These are phyloP conservation scores for Orychophragmus violaceus DNA, from an alignment of 345 rosid species.

Conservation along the genomic window DNA sequence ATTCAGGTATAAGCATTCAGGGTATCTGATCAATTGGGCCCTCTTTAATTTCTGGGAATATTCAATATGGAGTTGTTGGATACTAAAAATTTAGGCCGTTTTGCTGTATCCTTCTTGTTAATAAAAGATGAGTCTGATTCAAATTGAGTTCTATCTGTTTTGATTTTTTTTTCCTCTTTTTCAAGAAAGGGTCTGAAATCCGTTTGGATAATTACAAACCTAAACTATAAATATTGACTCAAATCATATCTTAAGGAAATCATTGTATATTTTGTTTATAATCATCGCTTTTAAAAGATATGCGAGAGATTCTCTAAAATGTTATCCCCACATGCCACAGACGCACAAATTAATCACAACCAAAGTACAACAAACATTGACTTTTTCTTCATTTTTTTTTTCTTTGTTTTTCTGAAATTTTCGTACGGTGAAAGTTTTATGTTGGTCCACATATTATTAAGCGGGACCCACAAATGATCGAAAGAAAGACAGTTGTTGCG, in stretches of 20 bases:
- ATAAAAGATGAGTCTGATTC: not conserved
- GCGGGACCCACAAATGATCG: conserved; percentile 9
- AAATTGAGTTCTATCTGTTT: not conserved
- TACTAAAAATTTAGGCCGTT: not conserved
- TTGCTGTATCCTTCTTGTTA: not conserved
- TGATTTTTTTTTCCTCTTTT: no score
- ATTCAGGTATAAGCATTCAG: not conserved
- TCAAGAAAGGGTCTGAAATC: not conserved
- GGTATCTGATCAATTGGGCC: not conserved
- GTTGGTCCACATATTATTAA: not conserved
- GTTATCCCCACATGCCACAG: conserved; percentile 6
- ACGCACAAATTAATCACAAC: conserved; percentile 9
- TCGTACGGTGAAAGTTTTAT: conserved; percentile 4
- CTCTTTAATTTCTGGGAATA: not conserved
- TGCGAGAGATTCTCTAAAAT: not conserved
- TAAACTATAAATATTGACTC: no score
- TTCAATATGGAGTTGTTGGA: not conserved
- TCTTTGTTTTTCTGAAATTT: not conserved
- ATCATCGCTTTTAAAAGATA: not conserved
- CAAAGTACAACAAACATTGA: conserved; percentile 22
- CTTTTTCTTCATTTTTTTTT: not conserved
- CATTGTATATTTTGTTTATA: not conserved
- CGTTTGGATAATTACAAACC: not conserved
- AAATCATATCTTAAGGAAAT: not conserved
- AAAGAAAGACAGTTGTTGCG: conserved; percentile 21